Evolutionary conservation across 768 basidiomycete species (phyloP).

Genomic region (Boletus rubroflammeus): DNA sequence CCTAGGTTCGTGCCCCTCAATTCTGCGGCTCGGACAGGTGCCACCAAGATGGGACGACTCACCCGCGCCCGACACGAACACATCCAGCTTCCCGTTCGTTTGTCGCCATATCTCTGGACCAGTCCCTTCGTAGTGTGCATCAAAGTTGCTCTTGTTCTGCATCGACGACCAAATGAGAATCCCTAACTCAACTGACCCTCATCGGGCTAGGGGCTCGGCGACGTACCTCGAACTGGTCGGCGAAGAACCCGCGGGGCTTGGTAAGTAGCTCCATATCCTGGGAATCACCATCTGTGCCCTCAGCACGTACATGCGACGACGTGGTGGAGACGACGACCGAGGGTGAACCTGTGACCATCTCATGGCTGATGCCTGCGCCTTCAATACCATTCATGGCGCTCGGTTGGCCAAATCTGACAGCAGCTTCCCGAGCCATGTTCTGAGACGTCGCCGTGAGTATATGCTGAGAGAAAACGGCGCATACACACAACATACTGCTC

Average conservation of each 20-base stretch:
- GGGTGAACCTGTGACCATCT: constrained; percentile 43
- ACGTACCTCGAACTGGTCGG: constrained; percentile 87
- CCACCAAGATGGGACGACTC: constrained; percentile 4
- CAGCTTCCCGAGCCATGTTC: constrained; percentile 86
- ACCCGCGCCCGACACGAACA: constrained; percentile 91
- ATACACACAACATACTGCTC: constrained; percentile 61
- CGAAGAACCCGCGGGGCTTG: constrained; percentile 82
- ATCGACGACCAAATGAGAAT: not conserved
- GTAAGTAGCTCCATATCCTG: constrained; percentile 41
- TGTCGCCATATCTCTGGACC: constrained; percentile 96
- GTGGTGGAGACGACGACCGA: constrained; percentile 54
- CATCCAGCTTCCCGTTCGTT: constrained; percentile 75
- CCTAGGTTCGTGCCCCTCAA: constrained; percentile 40
- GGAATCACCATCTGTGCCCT: constrained; percentile 30
- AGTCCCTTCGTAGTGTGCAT: constrained; percentile 85
- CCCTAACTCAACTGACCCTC: too few relatives aligned
- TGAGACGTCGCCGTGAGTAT: constrained; percentile 27
- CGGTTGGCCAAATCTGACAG: constrained; percentile 62
- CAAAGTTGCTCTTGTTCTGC: constrained; percentile 81
- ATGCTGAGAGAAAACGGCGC: not conserved
- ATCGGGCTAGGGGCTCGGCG: not conserved
- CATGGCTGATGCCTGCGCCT: constrained; percentile 23
- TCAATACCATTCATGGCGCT: constrained; percentile 23
- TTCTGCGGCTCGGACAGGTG: not conserved
- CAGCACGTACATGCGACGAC: constrained; percentile 39